Evolutionary conservation across 805 yeast genomes (phyloP).

Genomic region (Myxozyma geophila): DNA sequence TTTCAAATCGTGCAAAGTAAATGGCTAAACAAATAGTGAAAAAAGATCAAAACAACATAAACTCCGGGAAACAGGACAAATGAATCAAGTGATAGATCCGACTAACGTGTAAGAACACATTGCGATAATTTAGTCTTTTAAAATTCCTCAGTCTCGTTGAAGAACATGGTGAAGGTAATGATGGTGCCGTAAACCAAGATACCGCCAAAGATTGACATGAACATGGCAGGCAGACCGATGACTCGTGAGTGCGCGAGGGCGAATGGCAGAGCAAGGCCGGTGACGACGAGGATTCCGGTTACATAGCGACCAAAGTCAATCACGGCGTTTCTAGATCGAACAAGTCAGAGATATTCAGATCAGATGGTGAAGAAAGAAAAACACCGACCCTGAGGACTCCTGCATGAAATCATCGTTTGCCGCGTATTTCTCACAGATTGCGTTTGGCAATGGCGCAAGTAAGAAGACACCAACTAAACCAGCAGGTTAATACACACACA

Average conservation of each 20-base stretch:
- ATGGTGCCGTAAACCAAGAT: constrained; percentile 79
- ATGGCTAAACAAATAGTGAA: too few species aligned
- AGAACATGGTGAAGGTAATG: constrained; percentile 78
- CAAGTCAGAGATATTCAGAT: neutral
- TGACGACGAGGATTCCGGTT: constrained; percentile 74
- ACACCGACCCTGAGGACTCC: constrained; percentile 52
- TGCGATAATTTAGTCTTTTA: constrained; percentile 22
- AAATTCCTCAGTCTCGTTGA: constrained; percentile 55
- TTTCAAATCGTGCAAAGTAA: too few species aligned
- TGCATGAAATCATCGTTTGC: constrained; percentile 64
- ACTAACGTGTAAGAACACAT: neutral
- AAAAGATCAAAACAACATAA: too few species aligned
- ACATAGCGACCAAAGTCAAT: constrained; percentile 79
- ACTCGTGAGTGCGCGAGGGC: constrained; percentile 76
- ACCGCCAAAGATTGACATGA: constrained; percentile 86
- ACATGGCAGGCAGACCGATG: constrained; percentile 69
- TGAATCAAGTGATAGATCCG: neutral
- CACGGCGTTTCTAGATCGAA: constrained; percentile 48
- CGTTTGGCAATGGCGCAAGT: constrained; percentile 73
- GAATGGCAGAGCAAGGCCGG: constrained; percentile 77
- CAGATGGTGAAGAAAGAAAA: neutral
- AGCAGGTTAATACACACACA: neutral
- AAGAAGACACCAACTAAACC: constrained; percentile 59
- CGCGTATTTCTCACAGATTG: constrained; percentile 56
- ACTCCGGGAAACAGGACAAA: neutral